These are phyloP conservation scores for Amaranthus hypochondriacus DNA, from an alignment of 148 eudicot species.

Conservation along the genomic window DNA sequence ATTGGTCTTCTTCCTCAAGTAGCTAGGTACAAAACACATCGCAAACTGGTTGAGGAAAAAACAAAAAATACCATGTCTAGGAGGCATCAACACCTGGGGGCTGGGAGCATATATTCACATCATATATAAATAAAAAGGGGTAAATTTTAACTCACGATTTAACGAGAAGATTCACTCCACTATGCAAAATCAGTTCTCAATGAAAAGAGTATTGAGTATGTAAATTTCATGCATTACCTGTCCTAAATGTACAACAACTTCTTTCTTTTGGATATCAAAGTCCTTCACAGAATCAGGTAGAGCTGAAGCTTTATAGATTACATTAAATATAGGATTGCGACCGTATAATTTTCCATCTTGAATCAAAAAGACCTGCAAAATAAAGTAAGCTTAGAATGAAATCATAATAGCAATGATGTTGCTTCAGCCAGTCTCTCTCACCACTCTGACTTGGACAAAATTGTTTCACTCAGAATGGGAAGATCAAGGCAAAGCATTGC, in stretches of 20 bases:
- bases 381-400: slow-evolving; percentile 16
- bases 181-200: not conserved
- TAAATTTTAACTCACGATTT: too few species aligned
- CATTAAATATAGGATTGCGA: slow-evolving; percentile 67
- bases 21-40: too few species aligned
- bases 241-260: slow-evolving; percentile 67
- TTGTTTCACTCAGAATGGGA: too few species aligned
- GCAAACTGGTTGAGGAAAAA: too few species aligned
- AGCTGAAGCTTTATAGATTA: slow-evolving; percentile 74
- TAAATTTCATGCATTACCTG: slow-evolving; percentile 46
- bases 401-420: not conserved
- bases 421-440: not conserved
- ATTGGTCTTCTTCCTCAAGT: too few species aligned
- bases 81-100: too few species aligned
- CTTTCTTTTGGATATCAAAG: slow-evolving; percentile 66
- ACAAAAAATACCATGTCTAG: too few species aligned
- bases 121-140: too few species aligned
- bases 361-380: slow-evolving; percentile 70
- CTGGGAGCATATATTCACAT: too few species aligned
- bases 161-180: too few species aligned
- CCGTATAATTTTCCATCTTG: slow-evolving; percentile 95
- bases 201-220: not conserved
- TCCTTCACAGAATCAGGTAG: slow-evolving; percentile 61
- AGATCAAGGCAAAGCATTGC: too few species aligned
- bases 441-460: too few species aligned